A percentile compares a stretch with the other conserved stretches of the same genome.
These are phyloP conservation scores for Gossypium anomalum DNA, from an alignment of 345 rosid species.

Conservation along the genomic window DNA sequence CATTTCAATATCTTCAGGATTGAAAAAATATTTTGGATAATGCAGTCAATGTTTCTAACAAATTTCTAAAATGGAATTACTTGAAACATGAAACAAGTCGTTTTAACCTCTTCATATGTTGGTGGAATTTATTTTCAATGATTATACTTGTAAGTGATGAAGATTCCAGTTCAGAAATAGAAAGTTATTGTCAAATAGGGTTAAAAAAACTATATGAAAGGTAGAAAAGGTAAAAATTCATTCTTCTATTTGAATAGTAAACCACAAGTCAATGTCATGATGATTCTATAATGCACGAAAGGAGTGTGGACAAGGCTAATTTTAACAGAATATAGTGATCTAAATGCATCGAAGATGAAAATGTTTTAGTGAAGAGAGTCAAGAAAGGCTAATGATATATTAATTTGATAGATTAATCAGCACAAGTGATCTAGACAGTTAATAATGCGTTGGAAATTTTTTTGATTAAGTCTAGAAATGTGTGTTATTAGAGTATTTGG, in stretches of 20 bases:
- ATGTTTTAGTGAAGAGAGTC: background rate
- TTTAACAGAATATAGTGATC: background rate
- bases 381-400: background rate
- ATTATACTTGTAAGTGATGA: background rate
- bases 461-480: background rate
- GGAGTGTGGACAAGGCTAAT: background rate
- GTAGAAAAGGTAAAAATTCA: background rate
- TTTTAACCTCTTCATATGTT: background rate
- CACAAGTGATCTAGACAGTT: conserved; percentile 5
- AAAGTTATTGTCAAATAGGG: background rate
- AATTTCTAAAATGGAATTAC: background rate
- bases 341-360: background rate
- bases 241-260: background rate
- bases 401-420: background rate
- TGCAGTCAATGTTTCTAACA: background rate
- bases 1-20: conserved; percentile 9
- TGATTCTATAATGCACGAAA: background rate
- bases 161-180: background rate
- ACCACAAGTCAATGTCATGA: background rate
- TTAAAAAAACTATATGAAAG: background rate
- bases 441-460: background rate
- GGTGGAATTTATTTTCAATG: background rate
- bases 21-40: conserved; percentile 1
- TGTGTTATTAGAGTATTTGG: background rate
- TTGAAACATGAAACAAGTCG: background rate